Conservation (phyloP, 2,329 filamentous ascomycete species). For the Venturia pyrina region DNA sequence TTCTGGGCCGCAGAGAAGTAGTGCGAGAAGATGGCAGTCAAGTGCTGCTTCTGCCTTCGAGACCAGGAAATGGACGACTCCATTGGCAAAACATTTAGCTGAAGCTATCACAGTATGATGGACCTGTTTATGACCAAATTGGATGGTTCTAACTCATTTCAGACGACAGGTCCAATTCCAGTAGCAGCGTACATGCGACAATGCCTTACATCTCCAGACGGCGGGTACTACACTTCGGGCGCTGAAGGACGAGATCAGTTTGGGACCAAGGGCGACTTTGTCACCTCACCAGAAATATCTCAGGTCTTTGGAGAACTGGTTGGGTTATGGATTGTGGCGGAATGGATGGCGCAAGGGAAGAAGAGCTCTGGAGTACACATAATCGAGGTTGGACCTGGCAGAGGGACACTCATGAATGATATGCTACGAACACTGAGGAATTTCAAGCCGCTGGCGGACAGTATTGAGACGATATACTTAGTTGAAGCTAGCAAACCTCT, state of each 20-base stretch:
- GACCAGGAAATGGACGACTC: constrained; percentile 77
- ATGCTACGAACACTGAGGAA: constrained; percentile 81
- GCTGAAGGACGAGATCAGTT: constrained; percentile 71
- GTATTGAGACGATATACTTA: constrained; percentile 81
- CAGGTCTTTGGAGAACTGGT: constrained; percentile 93
- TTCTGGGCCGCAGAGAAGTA: neutral
- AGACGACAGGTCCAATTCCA: constrained; percentile 82
- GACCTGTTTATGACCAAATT: neutral
- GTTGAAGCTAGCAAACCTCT: constrained; percentile 85
- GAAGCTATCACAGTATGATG: constrained; percentile 69
- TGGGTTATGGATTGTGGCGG: constrained; percentile 88
- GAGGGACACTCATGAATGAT: constrained; percentile 95
- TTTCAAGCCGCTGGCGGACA: constrained; percentile 67
- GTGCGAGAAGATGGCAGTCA: constrained; percentile 7
- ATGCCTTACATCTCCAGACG: constrained; percentile 82
- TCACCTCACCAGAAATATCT: constrained; percentile 95
- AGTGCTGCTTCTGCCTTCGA: constrained; percentile 1
- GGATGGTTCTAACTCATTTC: constrained; percentile 5
- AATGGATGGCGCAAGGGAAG: constrained; percentile 88
- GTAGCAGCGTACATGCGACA: constrained; percentile 97
- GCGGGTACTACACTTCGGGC: constrained; percentile 78
- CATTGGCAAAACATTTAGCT: constrained; percentile 75
- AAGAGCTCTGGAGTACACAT: constrained; percentile 68
- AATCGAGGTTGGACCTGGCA: constrained; percentile 87
- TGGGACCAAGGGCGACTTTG: constrained; percentile 86